Percentiles rank a stretch among this genome's conserved stretches.
These are phyloP conservation scores for Yamadazyma sp. DNA, from an alignment of 1,139 yeast genomes.

Conservation along the genomic window DNA sequence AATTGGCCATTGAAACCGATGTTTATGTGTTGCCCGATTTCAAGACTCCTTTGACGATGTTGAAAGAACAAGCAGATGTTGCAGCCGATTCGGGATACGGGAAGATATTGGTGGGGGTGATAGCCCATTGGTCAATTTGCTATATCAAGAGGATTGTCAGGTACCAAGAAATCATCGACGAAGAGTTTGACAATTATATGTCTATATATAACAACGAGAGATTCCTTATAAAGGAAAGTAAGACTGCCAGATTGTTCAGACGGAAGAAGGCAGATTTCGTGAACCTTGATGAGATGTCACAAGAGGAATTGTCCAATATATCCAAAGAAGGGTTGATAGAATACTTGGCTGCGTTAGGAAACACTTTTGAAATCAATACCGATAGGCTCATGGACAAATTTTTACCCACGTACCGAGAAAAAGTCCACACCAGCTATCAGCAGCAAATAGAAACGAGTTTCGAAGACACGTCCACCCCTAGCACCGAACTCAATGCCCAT, in stretches of 20 bases:
- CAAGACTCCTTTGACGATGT: constrained; percentile 63
- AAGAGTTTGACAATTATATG: constrained; percentile 54
- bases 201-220: constrained; percentile 42
- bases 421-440: constrained; percentile 67
- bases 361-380: constrained; percentile 79
- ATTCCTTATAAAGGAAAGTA: constrained; percentile 38
- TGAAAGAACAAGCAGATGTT: constrained; percentile 88
- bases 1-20: constrained; percentile 64
- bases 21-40: constrained; percentile 62
- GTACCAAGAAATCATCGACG: constrained; percentile 58
- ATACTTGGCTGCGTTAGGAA: constrained; percentile 80
- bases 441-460: constrained; percentile 54
- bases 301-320: constrained; percentile 48
- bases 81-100: constrained; percentile 89
- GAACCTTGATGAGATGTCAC: constrained; percentile 44
- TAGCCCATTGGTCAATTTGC: constrained; percentile 68
- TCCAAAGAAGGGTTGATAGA: constrained; percentile 80
- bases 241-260: constrained; percentile 47
- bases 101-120: constrained; percentile 77
- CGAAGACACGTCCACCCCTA: constrained; percentile 69
- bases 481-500: constrained; percentile 71
- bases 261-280: constrained; percentile 22
- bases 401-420: constrained; percentile 59
- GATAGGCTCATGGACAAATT: constrained; percentile 80
- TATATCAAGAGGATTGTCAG: constrained; percentile 59